Conservation (phyloP, 495 filamentous ascomycete species). For the Lepidopterella palustris region DNA sequence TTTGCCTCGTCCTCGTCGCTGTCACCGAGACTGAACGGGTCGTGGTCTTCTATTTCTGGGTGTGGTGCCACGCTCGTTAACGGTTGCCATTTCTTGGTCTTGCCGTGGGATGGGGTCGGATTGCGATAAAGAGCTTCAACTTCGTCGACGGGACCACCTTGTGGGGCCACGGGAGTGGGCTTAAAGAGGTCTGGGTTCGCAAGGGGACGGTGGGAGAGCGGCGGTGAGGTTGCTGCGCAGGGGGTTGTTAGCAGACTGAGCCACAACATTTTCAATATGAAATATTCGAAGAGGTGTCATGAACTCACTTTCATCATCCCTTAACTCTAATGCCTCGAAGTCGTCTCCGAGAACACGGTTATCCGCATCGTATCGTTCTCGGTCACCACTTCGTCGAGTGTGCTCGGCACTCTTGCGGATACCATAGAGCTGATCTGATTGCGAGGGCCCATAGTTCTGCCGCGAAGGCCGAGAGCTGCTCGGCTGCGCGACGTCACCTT, state of each 20-base stretch:
- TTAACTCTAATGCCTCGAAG: constrained; percentile 81
- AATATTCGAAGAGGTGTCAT: background rate
- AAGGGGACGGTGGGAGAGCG: constrained; percentile 48
- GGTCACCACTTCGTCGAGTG: constrained; percentile 67
- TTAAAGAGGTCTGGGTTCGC: constrained; percentile 79
- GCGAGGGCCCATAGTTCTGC: constrained; percentile 38
- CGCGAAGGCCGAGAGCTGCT: constrained; percentile 36
- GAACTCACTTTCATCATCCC: constrained; percentile 60
- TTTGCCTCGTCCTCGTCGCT: constrained; percentile 87
- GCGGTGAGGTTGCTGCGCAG: constrained; percentile 28
- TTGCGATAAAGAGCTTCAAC: constrained; percentile 69
- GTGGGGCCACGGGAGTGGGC: constrained; percentile 50
- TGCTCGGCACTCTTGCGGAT: constrained; percentile 53
- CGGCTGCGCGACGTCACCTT: constrained; percentile 46
- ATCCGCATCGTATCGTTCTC: constrained; percentile 91
- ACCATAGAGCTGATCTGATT: constrained; percentile 42
- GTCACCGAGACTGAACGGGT: constrained; percentile 93
- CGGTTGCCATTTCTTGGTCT: constrained; percentile 94
- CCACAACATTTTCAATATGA: too few species aligned
- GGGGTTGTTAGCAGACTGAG: background rate
- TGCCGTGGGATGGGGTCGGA: constrained; percentile 48
- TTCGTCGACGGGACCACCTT: constrained; percentile 55
- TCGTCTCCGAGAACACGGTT: constrained; percentile 84
- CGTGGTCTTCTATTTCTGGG: constrained; percentile 75
- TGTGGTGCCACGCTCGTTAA: constrained; percentile 79